Base-by-base conservation (phyloP, 495 filamentous ascomycete species). In the Jackrogersella minutella region DNA sequence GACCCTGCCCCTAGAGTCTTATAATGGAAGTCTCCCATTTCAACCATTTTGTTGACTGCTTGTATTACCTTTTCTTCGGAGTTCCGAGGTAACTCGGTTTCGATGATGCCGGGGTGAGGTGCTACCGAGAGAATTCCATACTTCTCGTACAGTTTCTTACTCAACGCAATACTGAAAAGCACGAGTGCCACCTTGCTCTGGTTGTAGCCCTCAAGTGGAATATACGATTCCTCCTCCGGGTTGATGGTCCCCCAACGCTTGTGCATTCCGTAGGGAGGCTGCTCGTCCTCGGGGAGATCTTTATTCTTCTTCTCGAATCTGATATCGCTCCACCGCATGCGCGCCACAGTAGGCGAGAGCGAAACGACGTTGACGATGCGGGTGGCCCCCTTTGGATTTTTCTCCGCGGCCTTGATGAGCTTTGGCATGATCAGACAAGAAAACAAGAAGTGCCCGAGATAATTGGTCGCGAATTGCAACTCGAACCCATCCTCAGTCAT, bases 391-490 rank as follows among this genome's bases (percentile, higher is more conserved):
- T 74, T 75, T 7, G 77, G 67, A 9, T 63, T 75, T 2, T 37
- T 53, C 37, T 78, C 56, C 6, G 79, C 74, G 16, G 79, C 77
- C 30, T 71, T 72, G 63, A 80, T 57, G 10, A 85, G 50, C 58
- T 80, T 80, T 0, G 80, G 76, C 78, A 80, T 79, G 40, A 81
- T 47, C 33, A 85, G 60, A 52, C 79, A 81, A 1, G 82, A 83
- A 31, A 88, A 71, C 6, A 87, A 69, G 37, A 82, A 86, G 62
- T 87, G 86, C 0, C 84, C 85, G 33, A 85, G 72, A 66, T 87
- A 83, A 68, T 87, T 87, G 16, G 80, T 81, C 7, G 78, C 86
- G 30, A 89, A 83, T 55, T 88, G 85, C 41, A 79, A 76, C 64
- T 89, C 87, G 14, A 82, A 57, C 0, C 80, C 78, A 33, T 81